Percentiles rank a stretch among this genome's conserved stretches.
Evolutionary conservation across 2,329 filamentous ascomycete species (phyloP).

Genomic region (Xylaria hypoxylon): DNA sequence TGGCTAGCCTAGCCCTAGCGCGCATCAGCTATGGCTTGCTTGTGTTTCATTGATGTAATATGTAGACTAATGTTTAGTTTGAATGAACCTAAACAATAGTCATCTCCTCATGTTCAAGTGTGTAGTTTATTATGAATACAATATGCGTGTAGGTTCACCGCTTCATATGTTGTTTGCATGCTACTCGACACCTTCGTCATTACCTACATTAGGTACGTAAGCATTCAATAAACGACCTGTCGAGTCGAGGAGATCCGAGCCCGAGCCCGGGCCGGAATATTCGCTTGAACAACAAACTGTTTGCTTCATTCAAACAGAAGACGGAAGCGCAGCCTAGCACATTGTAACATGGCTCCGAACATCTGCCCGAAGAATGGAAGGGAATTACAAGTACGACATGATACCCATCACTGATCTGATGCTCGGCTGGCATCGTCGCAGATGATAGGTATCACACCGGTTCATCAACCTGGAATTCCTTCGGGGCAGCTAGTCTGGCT

Average conservation of each 20-base stretch:
- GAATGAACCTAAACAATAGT: not conserved
- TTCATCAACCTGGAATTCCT: constrained; percentile 2
- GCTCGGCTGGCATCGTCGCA: constrained; percentile 13
- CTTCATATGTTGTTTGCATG: constrained; percentile 19
- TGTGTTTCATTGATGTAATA: constrained; percentile 21
- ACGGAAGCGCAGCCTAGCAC: not conserved
- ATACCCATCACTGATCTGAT: not conserved
- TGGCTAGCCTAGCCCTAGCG: constrained; percentile 20
- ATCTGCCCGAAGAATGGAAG: constrained; percentile 1
- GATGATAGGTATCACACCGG: constrained; percentile 1
- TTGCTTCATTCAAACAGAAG: constrained; percentile 18
- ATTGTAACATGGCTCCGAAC: not conserved
- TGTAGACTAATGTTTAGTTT: not conserved
- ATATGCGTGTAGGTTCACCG: constrained; percentile 9
- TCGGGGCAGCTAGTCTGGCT: constrained; percentile 1
- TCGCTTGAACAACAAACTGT: constrained; percentile 21
- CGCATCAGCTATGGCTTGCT: constrained; percentile 14
- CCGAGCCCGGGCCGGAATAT: constrained; percentile 3
- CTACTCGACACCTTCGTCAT: not conserved
- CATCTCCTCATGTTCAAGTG: not conserved
- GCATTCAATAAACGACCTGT: constrained; percentile 3
- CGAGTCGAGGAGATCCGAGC: not conserved
- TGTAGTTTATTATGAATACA: not conserved
- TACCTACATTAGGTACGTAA: not conserved
- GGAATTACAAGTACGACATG: constrained; percentile 1